Evolutionary conservation across 805 yeast species (phyloP), one percentile per base, ranked within the genome.

Genomic region (Metschnikowia anglica): DNA sequence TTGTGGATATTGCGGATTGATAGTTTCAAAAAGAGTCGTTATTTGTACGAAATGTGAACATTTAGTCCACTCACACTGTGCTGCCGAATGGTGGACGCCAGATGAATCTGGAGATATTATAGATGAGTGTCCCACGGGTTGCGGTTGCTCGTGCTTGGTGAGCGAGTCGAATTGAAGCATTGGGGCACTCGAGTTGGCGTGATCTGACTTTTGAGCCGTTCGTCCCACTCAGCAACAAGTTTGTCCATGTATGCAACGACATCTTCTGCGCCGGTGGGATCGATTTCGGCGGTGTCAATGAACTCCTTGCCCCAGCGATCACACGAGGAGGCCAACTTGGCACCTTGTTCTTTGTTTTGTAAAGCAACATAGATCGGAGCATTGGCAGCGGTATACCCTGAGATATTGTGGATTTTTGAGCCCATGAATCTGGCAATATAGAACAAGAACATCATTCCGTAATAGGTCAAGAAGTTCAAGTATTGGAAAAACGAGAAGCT

Each of bases 371-470:
- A 47, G 2, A 88, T 73, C 1, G 93, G 88, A 2, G 98, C 88
- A 59, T 85, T 85, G 7, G 98, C 96, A 11, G 95, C 97, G 10
- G 73, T 81, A 63, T 89, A 88, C 2, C 98, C 96, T 23, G 83
- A 76, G 32, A 93, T 85, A 54, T 85, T 87, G 61, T 91, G 96
- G 82, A 91, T 85, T 12, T 85, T 84, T 4, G 95, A 84, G 1
- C 99, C 99, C 21, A 80, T 58, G 51, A 74, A 70, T 51, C 98
- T 76, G 8, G 96, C 95, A 6, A 89, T 31, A 62, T 88, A 89
- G 59, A 93, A 93, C 60, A 90, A 70, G 34, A 82, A 49, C 44
- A 88, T 58, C 98, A 93, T 93, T 10, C 95, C 95, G 51, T 85
- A 80, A 59, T 80, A 87, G 1, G 96, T 83, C 61, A 90, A 72